A percentile compares a stretch with the other conserved stretches of the same genome.
Conservation (phyloP, 2,329 filamentous ascomycete genomes). For the Fusarium nisikadoi region DNA sequence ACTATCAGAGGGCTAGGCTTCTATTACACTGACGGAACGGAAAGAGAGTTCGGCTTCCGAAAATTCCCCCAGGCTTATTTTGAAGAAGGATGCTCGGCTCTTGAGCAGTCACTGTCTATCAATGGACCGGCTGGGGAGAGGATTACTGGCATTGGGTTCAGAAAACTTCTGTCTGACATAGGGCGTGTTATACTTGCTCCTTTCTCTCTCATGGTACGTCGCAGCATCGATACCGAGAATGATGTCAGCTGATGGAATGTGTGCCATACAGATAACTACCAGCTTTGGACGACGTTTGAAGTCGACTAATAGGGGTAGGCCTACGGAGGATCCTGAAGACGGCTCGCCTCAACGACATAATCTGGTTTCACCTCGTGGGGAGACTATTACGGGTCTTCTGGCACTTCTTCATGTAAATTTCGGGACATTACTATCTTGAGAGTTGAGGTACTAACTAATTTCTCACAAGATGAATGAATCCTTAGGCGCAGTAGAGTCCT, state of each 20-base stretch:
- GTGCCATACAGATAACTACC: neutral
- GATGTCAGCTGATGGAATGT: too few relatives aligned
- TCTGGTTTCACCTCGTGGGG: neutral
- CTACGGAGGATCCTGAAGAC: too few relatives aligned
- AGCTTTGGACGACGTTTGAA: neutral
- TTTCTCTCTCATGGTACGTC: neutral
- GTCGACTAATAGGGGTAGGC: neutral
- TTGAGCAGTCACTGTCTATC: conserved; percentile 2
- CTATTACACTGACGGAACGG: conserved; percentile 3
- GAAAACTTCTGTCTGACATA: too few relatives aligned
- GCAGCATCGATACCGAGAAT: rapidly evolving
- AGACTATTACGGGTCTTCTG: neutral
- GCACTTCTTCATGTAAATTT: neutral
- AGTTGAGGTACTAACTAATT: neutral
- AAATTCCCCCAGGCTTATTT: neutral
- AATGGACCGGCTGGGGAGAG: conserved; percentile 12
- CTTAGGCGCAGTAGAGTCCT: neutral
- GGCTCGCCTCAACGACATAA: neutral
- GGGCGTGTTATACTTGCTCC: too few relatives aligned
- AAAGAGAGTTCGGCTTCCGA: neutral
- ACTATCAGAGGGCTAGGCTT: neutral
- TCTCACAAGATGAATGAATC: neutral
- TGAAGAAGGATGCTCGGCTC: neutral
- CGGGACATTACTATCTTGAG: rapidly evolving
- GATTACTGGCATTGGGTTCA: neutral